Evolutionary conservation across 1,139 yeast species (phyloP).

Genomic region (Yamadazyma trypodendri): DNA sequence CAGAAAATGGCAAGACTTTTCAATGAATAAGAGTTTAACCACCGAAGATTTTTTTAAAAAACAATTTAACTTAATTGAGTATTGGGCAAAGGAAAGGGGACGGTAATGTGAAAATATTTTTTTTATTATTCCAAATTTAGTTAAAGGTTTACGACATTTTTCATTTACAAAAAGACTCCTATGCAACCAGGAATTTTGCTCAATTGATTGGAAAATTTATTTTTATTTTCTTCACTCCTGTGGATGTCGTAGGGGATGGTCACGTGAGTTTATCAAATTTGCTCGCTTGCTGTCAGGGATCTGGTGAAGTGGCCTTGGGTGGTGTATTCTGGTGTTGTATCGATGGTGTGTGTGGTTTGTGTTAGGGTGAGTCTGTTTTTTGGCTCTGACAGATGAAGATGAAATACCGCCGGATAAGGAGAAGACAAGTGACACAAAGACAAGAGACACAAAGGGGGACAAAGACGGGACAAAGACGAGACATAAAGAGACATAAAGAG

Average conservation of each 20-base stretch:
- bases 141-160: background rate
- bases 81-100: background rate
- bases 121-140: background rate
- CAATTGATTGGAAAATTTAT: background rate
- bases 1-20: no score
- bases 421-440: no score
- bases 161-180: background rate
- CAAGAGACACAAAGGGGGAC: no score
- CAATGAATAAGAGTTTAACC: background rate
- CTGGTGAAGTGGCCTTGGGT: background rate
- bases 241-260: conserved; percentile 2
- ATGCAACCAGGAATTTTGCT: background rate
- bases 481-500: no score
- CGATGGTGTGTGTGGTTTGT: no score
- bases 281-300: background rate
- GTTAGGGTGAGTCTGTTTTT: no score
- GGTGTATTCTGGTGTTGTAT: background rate
- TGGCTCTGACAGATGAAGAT: no score
- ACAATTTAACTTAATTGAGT: conserved; percentile 2
- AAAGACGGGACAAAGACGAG: no score
- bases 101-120: background rate
- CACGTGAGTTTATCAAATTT: no score
- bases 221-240: conserved; percentile 1
- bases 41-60: background rate
- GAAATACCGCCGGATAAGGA: no score